These are phyloP conservation scores for Trichoderma atrobrunneum DNA, from an alignment of 2,329 filamentous ascomycete genomes.

Conservation along the genomic window DNA sequence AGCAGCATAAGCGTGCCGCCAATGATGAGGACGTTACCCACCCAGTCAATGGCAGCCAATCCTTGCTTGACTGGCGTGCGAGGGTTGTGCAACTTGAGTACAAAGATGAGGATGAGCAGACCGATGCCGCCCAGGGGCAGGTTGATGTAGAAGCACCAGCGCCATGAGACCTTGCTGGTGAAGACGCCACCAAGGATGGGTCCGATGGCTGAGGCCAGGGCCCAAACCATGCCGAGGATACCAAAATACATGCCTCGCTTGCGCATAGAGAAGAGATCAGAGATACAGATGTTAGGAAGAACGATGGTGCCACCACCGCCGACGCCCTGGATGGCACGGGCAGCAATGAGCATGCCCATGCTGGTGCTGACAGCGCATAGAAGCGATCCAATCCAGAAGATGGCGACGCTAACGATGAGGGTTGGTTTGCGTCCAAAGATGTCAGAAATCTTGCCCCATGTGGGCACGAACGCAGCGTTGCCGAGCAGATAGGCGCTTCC, in stretches of 20 bases:
- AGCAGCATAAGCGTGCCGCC: slow-evolving; percentile 83
- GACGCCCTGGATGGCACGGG: slow-evolving; percentile 55
- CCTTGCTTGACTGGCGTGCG: slow-evolving; percentile 61
- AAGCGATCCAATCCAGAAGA: slow-evolving; percentile 55
- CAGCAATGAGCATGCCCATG: slow-evolving; percentile 53
- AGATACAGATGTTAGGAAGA: slow-evolving; percentile 58
- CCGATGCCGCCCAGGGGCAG: slow-evolving; percentile 46
- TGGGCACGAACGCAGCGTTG: slow-evolving; percentile 63
- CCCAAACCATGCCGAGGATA: slow-evolving; percentile 58
- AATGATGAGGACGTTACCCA: slow-evolving; percentile 58
- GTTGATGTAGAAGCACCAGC: slow-evolving; percentile 71
- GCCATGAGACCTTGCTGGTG: slow-evolving; percentile 61
- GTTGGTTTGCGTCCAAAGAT: slow-evolving; percentile 58
- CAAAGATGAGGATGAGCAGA: slow-evolving; percentile 53
- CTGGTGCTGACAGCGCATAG: slow-evolving; percentile 49
- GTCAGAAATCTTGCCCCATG: slow-evolving; percentile 65
- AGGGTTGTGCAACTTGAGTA: slow-evolving; percentile 67
- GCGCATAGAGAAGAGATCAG: slow-evolving; percentile 54
- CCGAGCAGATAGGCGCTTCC: slow-evolving; percentile 71
- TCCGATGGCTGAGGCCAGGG: slow-evolving; percentile 61
- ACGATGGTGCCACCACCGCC: slow-evolving; percentile 58
- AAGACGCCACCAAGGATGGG: slow-evolving; percentile 69
- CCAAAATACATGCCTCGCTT: slow-evolving; percentile 52
- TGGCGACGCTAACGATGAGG: slow-evolving; percentile 47
- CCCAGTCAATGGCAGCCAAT: slow-evolving; percentile 61